Conservation (phyloP, 148 eudicot genomes). For the Silene uniflora region DNA sequence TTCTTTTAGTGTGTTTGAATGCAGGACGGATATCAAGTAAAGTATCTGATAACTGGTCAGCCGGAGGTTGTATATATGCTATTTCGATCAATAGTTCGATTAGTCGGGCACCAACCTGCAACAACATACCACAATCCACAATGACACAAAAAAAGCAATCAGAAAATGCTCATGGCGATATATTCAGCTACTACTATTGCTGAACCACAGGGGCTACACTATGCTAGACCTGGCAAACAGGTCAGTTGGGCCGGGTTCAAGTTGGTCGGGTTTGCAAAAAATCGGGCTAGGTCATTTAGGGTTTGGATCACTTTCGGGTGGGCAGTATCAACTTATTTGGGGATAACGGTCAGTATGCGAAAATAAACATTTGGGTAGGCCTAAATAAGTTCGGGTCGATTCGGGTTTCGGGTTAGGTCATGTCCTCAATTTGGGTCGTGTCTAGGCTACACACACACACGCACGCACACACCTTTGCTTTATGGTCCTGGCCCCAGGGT, state of each 20-base stretch:
- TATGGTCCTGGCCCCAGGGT: slow-evolving; percentile 77
- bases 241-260: too few relatives aligned
- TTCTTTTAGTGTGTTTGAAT: slow-evolving; percentile 60
- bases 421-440: too few relatives aligned
- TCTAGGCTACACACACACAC: too few relatives aligned
- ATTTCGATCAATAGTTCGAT: slow-evolving; percentile 72
- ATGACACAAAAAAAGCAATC: background rate
- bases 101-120: slow-evolving; percentile 74
- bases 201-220: background rate
- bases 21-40: slow-evolving; percentile 91
- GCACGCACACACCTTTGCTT: slow-evolving; percentile 63
- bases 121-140: background rate
- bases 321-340: too few relatives aligned
- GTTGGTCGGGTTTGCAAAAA: too few relatives aligned
- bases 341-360: too few relatives aligned
- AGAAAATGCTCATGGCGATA: background rate
- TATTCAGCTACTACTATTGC: background rate
- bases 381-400: too few relatives aligned
- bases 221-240: too few relatives aligned
- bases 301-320: too few relatives aligned
- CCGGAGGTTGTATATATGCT: slow-evolving; percentile 84
- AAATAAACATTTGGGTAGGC: too few relatives aligned
- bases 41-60: slow-evolving; percentile 60
- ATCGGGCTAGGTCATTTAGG: too few relatives aligned
- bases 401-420: too few relatives aligned